Evolutionary conservation across 768 basidiomycete species (phyloP).

Genomic region (Daedaleopsis nitida): DNA sequence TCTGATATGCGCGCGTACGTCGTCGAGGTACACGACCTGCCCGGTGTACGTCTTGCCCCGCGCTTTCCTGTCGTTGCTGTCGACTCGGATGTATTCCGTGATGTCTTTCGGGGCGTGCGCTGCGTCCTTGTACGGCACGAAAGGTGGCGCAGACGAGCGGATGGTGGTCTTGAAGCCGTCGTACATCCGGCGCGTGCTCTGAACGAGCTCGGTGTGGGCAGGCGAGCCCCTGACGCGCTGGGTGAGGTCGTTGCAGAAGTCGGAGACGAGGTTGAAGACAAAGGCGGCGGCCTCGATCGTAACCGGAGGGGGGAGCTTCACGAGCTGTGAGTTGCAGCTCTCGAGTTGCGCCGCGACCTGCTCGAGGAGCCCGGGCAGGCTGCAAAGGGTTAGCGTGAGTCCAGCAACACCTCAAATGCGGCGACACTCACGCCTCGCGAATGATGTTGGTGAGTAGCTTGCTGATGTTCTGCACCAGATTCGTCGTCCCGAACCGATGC

Average conservation of each 20-base stretch:
- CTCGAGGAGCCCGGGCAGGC: constrained; percentile 13
- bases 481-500: constrained; percentile 56
- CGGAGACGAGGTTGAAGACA: constrained; percentile 20
- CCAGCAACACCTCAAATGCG: background rate
- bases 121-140: constrained; percentile 35
- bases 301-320: constrained; percentile 12
- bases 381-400: background rate
- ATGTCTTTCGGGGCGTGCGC: constrained; percentile 13
- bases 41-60: background rate
- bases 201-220: constrained; percentile 37
- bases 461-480: constrained; percentile 55
- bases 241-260: constrained; percentile 9
- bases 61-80: constrained; percentile 6
- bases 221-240: constrained; percentile 12
- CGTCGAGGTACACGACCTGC: background rate
- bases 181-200: constrained; percentile 37
- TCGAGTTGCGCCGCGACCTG: constrained; percentile 17
- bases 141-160: constrained; percentile 43
- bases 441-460: constrained; percentile 42
- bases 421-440: background rate
- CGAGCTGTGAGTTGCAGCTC: constrained; percentile 11
- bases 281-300: constrained; percentile 20
- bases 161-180: constrained; percentile 36
- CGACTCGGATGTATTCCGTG: constrained; percentile 2
- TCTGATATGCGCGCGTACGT: background rate